Conservation (phyloP, 169 alveolate species). For the Plasmodium chabaudi region DNA sequence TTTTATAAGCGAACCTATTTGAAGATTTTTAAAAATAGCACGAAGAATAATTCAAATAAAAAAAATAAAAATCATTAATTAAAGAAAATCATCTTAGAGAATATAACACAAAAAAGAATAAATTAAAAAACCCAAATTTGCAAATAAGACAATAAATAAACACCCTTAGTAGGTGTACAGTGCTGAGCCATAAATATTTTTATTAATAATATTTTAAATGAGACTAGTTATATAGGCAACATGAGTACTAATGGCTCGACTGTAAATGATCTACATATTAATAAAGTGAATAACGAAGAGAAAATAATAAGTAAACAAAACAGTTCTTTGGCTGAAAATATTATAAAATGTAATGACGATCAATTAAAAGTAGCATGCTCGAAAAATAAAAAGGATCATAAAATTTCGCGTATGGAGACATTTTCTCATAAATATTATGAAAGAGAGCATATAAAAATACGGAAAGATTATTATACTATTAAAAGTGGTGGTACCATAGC, state of each 20-base stretch:
- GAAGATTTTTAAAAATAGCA: constrained; percentile 17
- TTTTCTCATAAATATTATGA: constrained; percentile 20
- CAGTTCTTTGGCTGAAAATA: constrained; percentile 9
- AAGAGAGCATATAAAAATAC: constrained; percentile 11
- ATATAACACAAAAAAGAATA: background rate
- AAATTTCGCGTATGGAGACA: background rate
- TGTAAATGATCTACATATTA: background rate
- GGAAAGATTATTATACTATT: constrained; percentile 14
- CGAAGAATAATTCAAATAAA: constrained; percentile 10
- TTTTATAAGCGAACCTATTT: background rate
- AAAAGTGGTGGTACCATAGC: background rate
- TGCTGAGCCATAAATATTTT: too few relatives aligned
- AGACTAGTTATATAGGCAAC: too few relatives aligned
- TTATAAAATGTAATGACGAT: constrained; percentile 63
- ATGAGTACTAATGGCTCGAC: too few relatives aligned
- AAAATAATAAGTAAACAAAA: constrained; percentile 1
- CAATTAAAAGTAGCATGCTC: constrained; percentile 21
- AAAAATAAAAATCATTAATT: constrained; percentile 14
- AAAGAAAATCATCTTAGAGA: constrained; percentile 7
- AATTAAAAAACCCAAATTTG: constrained; percentile 6
- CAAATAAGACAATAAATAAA: constrained; percentile 13
- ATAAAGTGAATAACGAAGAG: background rate
- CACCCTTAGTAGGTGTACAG: background rate
- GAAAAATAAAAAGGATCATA: constrained; percentile 10
- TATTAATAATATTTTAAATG: too few relatives aligned